Base-by-base conservation (phyloP, 2,329 filamentous ascomycete species). In the Anthostomella pinea region DNA sequence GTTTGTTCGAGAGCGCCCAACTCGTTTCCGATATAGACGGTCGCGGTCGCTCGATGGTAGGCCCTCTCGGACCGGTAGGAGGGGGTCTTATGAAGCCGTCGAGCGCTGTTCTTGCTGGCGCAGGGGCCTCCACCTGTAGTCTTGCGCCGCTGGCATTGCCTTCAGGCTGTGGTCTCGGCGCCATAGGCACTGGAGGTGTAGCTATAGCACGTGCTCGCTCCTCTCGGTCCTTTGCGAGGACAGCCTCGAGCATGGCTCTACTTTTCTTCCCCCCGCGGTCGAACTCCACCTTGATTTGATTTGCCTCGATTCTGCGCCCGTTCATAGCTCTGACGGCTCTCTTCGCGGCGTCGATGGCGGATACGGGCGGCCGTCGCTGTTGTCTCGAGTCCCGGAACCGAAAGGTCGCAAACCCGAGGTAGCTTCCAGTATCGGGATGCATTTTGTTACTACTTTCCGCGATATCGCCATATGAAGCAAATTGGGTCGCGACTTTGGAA, bases 371-470 rank as follows among this genome's bases (percentile, higher is more conserved):
- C 65, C 79, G 56, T 67, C 72, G 48, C 69, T 68, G 59, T 35
- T 66, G 62, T 67, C 79, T 75, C 2, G 74, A 69, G 58, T 97
- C 91, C 54, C 85, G 82, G 63, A 94, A 98, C 41, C 85, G 82
- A 57, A 98, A 88, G 11, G 88, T 87, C 48, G 87, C 95, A 58
- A 98, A 90, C 9, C 93, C 93, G 9, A 98, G 75, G 58, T 94
- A 95, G 56, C 87, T 93, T 13, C 93, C 93, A 9, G 90, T 97
- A 39, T 90, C 84, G 7, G 93, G 93, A 62, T 98, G 89, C 55
- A 94, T 91, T 60, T 94, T 91, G 58, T 96, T 96, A 56, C 87
- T 89, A 52, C 94, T 85, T 56, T 90, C 85, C 28, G 85, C 84
- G 46, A 98, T 90, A 40, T 95, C 87, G 35, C 89, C 89, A 65